phyloP scores from a whole-genome alignment of 2,329 filamentous ascomycete species.

The Ascochyta pisi region DNA sequence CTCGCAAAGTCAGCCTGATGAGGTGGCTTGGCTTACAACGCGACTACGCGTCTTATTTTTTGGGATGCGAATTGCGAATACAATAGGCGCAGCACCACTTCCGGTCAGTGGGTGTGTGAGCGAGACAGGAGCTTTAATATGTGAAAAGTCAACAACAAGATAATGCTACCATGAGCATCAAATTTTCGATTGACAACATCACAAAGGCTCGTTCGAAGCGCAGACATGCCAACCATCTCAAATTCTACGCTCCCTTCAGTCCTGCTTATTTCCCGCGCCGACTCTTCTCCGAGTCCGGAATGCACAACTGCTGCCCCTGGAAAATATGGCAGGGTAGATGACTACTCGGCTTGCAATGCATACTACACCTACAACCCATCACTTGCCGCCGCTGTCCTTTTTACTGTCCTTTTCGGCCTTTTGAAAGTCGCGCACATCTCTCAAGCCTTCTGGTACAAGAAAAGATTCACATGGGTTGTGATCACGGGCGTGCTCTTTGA shows the following conservation, averaged over 20 bases:
- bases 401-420: slow-evolving; percentile 34
- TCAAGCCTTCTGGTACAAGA: slow-evolving; percentile 32
- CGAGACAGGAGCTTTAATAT: not conserved
- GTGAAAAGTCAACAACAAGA: not conserved
- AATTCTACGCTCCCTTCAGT: not conserved
- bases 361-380: slow-evolving; percentile 34
- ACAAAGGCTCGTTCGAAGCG: not conserved
- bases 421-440: slow-evolving; percentile 29
- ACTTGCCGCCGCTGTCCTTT: slow-evolving; percentile 31
- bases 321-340: slow-evolving; percentile 32
- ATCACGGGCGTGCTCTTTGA: slow-evolving; percentile 56
- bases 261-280: slow-evolving; percentile 6
- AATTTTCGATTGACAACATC: not conserved
- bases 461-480: slow-evolving; percentile 54
- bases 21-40: not conserved
- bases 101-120: not conserved
- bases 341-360: slow-evolving; percentile 35
- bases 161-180: not conserved
- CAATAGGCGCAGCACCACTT: not conserved
- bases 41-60: not conserved
- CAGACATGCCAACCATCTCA: not conserved
- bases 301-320: slow-evolving; percentile 35
- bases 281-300: slow-evolving; percentile 19
- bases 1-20: not conserved
- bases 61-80: not conserved